Conservation (phyloP, 306 rosid genomes). For the Fragaria ananassa region DNA sequence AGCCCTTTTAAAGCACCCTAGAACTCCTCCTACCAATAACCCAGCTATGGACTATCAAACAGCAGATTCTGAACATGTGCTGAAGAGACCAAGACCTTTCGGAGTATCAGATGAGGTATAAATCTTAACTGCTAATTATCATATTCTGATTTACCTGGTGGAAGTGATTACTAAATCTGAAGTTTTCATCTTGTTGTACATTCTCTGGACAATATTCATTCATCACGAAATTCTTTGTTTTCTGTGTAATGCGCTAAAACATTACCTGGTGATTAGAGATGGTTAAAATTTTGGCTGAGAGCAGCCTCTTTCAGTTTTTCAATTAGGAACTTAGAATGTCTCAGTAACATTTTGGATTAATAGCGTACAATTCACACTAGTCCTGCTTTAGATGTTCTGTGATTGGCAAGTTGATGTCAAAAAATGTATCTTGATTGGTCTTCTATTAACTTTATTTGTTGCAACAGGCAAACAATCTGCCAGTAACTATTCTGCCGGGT, state of each 20-base stretch:
- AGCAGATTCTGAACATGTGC: slow-evolving; percentile 90
- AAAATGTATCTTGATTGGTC: slow-evolving; percentile 9
- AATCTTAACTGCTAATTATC: slow-evolving; percentile 17
- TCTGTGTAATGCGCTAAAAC: not conserved
- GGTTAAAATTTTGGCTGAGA: not conserved
- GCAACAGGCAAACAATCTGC: slow-evolving; percentile 77
- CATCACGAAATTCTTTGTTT: not conserved
- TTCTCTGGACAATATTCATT: not conserved
- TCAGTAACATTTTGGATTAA: not conserved
- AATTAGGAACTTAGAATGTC: not conserved
- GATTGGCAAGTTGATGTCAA: not conserved
- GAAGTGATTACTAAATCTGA: slow-evolving; percentile 21
- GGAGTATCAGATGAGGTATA: slow-evolving; percentile 88
- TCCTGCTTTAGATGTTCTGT: slow-evolving; percentile 10
- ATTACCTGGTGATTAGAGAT: not conserved
- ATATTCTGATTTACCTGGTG: slow-evolving; percentile 19
- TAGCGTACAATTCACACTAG: not conserved
- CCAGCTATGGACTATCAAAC: slow-evolving; percentile 95
- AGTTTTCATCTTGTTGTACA: not conserved
- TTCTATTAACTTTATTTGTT: slow-evolving; percentile 28
- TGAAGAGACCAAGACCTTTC: slow-evolving; percentile 92
- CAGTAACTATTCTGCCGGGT: slow-evolving; percentile 76
- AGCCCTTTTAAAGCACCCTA: slow-evolving; percentile 91
- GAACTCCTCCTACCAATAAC: slow-evolving; percentile 93
- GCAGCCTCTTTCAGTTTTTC: not conserved